phyloP scores from a whole-genome alignment of 768 basidiomycete species.

The Podaxis mareebaensis region DNA sequence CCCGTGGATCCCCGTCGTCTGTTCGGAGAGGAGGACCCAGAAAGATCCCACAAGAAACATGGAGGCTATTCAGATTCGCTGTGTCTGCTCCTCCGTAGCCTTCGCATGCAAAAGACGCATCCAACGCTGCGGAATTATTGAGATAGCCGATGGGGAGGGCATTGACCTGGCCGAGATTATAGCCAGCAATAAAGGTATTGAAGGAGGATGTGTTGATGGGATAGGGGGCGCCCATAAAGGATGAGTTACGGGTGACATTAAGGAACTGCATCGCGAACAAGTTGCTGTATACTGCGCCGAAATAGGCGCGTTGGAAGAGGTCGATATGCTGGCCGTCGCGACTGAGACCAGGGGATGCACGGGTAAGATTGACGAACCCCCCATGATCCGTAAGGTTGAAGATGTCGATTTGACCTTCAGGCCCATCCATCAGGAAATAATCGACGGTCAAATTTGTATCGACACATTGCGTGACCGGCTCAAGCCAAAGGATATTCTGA shows the following conservation, averaged over 20 bases:
- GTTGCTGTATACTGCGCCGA: background rate
- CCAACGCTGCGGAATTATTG: background rate
- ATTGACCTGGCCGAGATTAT: background rate
- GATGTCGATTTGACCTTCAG: background rate
- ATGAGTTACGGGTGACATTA: conserved; percentile 4
- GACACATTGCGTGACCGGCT: conserved; percentile 23
- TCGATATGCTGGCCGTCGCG: conserved; percentile 24
- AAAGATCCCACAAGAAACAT: conserved; percentile 20
- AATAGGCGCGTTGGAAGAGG: conserved; percentile 1
- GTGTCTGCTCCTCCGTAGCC: conserved; percentile 21
- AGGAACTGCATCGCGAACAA: background rate
- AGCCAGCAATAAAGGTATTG: background rate
- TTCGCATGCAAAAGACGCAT: conserved; percentile 12
- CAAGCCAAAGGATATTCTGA: conserved; percentile 25
- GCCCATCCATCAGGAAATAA: conserved; percentile 14
- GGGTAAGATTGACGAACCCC: conserved; percentile 21
- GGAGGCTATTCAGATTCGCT: conserved; percentile 23
- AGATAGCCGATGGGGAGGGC: background rate
- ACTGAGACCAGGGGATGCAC: conserved; percentile 15
- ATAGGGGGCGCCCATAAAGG: background rate
- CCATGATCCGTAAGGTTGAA: conserved; percentile 24
- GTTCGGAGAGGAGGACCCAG: conserved; percentile 20
- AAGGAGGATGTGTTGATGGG: background rate
- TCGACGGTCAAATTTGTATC: conserved; percentile 26
- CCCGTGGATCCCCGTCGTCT: conserved; percentile 20